A percentile compares a stretch with the other conserved stretches of the same genome.
These are phyloP conservation scores for Peniophora sp. DNA, from an alignment of 1,284 basidiomycete genomes.

Conservation along the genomic window DNA sequence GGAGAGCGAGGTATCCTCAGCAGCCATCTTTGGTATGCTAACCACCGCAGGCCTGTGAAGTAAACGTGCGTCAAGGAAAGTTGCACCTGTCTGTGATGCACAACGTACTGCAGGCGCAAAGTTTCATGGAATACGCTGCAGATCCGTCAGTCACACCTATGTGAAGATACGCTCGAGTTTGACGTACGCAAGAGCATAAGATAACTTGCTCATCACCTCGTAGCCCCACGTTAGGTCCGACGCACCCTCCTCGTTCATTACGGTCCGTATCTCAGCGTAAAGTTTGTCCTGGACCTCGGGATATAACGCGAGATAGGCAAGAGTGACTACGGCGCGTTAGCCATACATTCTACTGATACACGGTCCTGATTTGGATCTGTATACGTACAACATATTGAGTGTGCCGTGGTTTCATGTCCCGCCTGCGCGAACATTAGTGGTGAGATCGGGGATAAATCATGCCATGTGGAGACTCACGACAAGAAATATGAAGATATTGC, in stretches of 20 bases:
- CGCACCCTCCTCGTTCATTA: constrained; percentile 27
- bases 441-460: no score
- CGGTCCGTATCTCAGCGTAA: constrained; percentile 34
- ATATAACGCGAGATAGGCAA: constrained; percentile 36
- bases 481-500: constrained; percentile 41
- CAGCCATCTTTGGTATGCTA: constrained; percentile 40
- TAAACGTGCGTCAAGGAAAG: not conserved
- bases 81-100: constrained; percentile 2
- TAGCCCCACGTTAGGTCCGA: constrained; percentile 42
- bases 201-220: constrained; percentile 40
- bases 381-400: constrained; percentile 42
- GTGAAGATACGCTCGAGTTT: not conserved
- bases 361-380: constrained; percentile 11
- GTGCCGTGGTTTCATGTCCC: constrained; percentile 28
- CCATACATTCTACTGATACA: not conserved
- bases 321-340: constrained; percentile 5
- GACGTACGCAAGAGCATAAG: constrained; percentile 35
- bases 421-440: no score
- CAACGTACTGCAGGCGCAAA: constrained; percentile 43
- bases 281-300: constrained; percentile 47
- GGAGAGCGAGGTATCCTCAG: constrained; percentile 37
- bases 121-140: constrained; percentile 50
- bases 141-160: not conserved
- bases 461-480: constrained; percentile 20
- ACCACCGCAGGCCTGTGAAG: constrained; percentile 29